Conservation (phyloP, 2,329 filamentous ascomycete species). For the Anthostomella pinea region DNA sequence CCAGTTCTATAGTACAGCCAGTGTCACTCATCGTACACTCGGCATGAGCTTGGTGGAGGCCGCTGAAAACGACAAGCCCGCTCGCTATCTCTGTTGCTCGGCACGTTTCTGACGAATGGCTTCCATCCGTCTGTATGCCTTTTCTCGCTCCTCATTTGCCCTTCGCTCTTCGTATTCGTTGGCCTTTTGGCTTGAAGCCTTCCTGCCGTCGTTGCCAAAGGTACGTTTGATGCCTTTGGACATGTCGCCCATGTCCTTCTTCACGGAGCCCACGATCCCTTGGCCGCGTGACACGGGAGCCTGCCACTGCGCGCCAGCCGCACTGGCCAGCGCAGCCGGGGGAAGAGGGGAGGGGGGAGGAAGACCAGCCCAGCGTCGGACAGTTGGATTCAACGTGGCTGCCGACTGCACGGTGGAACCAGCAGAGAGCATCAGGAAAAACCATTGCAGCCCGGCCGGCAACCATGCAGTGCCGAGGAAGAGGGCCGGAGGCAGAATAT, state of each 20-base stretch:
- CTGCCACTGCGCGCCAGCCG: slow-evolving; percentile 31
- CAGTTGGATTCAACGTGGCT: slow-evolving; percentile 36
- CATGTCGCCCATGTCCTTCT: slow-evolving; percentile 11
- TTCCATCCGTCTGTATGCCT: slow-evolving; percentile 31
- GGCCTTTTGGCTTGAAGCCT: slow-evolving; percentile 22
- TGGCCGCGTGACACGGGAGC: slow-evolving; percentile 23
- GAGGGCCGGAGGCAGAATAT: slow-evolving; percentile 41
- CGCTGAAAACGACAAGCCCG: too few relatives aligned
- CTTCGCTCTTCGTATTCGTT: slow-evolving; percentile 28
- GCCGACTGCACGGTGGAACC: slow-evolving; percentile 33
- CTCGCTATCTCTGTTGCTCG: slow-evolving; percentile 4
- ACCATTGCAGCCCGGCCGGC: slow-evolving; percentile 48
- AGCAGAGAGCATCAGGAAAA: slow-evolving; percentile 41
- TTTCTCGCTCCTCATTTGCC: slow-evolving; percentile 36
- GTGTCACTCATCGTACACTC: too few relatives aligned
- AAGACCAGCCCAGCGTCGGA: slow-evolving; percentile 40
- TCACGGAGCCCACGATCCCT: neutral
- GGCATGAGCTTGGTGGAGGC: too few relatives aligned
- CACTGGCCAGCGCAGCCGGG: neutral
- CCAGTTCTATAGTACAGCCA: neutral
- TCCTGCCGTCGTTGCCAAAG: slow-evolving; percentile 16
- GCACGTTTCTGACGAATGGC: slow-evolving; percentile 18
- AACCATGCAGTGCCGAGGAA: slow-evolving; percentile 46
- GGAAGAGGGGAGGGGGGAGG: slow-evolving; percentile 30
- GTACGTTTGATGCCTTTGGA: slow-evolving; percentile 32